These are phyloP conservation scores for Teratosphaeria nubilosa DNA, from an alignment of 2,329 filamentous ascomycete species.

Conservation along the genomic window DNA sequence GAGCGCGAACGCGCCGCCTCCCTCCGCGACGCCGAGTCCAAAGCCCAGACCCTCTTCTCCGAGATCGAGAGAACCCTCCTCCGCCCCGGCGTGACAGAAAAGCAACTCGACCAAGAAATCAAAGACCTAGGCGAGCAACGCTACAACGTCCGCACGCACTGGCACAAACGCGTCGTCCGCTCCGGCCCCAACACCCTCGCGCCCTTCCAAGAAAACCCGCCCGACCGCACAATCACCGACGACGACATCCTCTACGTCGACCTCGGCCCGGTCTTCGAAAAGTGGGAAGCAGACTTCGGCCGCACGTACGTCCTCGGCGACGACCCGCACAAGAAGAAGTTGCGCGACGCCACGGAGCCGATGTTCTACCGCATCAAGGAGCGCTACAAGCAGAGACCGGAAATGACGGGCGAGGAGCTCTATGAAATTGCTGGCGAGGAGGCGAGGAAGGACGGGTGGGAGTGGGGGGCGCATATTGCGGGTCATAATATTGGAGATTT, in stretches of 20 bases:
- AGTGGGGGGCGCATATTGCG: conserved; percentile 36
- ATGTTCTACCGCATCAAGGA: conserved; percentile 38
- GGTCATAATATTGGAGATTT: conserved; percentile 44
- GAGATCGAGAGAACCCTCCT: conserved; percentile 39
- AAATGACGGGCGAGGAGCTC: conserved; percentile 41
- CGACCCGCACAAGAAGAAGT: conserved; percentile 35
- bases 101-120: conserved; percentile 39
- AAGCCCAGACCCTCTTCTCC: conserved; percentile 37
- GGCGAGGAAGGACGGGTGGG: conserved; percentile 29
- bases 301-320: conserved; percentile 42
- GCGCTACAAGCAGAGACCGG: conserved; percentile 28
- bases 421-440: conserved; percentile 32
- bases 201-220: conserved; percentile 41
- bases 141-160: conserved; percentile 39
- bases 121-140: conserved; percentile 34
- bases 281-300: conserved; percentile 45
- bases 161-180: conserved; percentile 44
- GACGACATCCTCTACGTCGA: conserved; percentile 46
- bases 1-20: neutral
- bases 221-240: conserved; percentile 37
- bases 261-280: conserved; percentile 43
- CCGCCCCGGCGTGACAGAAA: conserved; percentile 40
- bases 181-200: conserved; percentile 41
- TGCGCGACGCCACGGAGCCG: conserved; percentile 39
- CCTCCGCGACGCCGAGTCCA: conserved; percentile 12